Percentiles rank a stretch among this genome's conserved stretches.
Evolutionary conservation across 345 rosid genomes (phyloP).

Genomic region (Viola odorata): DNA sequence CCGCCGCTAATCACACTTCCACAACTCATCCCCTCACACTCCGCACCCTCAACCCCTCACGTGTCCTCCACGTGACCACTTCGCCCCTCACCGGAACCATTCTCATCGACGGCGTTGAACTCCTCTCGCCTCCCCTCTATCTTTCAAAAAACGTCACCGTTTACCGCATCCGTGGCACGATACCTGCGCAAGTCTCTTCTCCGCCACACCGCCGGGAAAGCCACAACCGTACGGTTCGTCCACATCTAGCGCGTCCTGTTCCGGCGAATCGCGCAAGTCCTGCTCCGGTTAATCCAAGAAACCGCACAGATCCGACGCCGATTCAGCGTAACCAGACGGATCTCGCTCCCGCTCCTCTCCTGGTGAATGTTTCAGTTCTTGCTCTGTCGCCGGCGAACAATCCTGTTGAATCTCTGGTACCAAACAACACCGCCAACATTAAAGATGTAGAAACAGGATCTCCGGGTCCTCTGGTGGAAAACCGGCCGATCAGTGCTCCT

Average conservation of each 20-base stretch:
- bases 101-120: background rate
- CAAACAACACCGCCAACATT: no score
- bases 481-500: no score
- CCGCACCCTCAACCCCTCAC: background rate
- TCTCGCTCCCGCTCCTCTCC: background rate
- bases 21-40: background rate
- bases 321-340: background rate
- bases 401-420: background rate
- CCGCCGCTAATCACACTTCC: background rate
- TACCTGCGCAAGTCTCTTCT: background rate
- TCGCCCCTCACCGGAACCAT: background rate
- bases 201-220: background rate
- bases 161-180: background rate
- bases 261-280: background rate
- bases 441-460: no score
- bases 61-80: background rate
- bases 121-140: background rate
- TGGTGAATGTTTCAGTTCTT: no score
- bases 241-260: background rate
- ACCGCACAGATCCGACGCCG: background rate
- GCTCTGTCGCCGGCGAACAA: background rate
- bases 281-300: background rate
- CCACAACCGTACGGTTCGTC: background rate
- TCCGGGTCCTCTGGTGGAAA: no score
- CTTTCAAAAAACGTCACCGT: background rate